phyloP scores from a whole-genome alignment of 805 yeast species.

The Yamadazyma scolyti region DNA sequence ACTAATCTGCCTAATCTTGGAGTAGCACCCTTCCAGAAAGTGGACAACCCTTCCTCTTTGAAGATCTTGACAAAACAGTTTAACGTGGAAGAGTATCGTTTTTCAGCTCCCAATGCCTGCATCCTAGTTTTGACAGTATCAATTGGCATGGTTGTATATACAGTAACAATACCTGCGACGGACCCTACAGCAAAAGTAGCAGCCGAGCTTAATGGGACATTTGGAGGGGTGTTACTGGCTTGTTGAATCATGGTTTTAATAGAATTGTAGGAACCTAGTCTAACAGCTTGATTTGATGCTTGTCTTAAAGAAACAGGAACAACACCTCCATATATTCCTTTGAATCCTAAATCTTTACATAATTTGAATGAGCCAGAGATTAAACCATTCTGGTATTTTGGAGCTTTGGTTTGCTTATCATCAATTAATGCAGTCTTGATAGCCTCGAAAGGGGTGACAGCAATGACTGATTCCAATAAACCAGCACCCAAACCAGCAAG shows the following conservation, averaged over 20 bases:
- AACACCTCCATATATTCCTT: slow-evolving; percentile 83
- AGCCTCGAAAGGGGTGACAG: slow-evolving; percentile 96
- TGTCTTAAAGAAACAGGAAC: slow-evolving; percentile 93
- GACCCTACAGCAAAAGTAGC: slow-evolving; percentile 89
- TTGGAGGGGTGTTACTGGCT: slow-evolving; percentile 61
- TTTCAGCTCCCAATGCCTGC: slow-evolving; percentile 84
- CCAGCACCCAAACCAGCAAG: slow-evolving; percentile 99
- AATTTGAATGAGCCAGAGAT: slow-evolving; percentile 61
- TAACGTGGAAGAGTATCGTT: slow-evolving; percentile 66
- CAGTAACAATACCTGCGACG: slow-evolving; percentile 84
- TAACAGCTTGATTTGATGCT: slow-evolving; percentile 92
- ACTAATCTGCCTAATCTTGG: slow-evolving; percentile 91
- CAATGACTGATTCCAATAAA: slow-evolving; percentile 81
- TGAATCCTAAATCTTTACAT: slow-evolving; percentile 72
- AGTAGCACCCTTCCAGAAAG: slow-evolving; percentile 98
- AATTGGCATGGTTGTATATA: slow-evolving; percentile 91
- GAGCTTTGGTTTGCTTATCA: slow-evolving; percentile 74
- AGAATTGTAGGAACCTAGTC: slow-evolving; percentile 89
- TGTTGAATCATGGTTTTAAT: slow-evolving; percentile 77
- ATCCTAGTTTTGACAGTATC: slow-evolving; percentile 95
- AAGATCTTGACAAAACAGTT: slow-evolving; percentile 80
- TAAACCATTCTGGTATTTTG: slow-evolving; percentile 69
- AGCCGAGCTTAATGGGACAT: slow-evolving; percentile 69
- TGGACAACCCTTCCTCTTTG: slow-evolving; percentile 81
- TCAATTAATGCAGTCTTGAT: slow-evolving; percentile 94